Percentiles rank a stretch among this genome's conserved stretches.
Conservation (phyloP, 2,329 filamentous ascomycete genomes). For the Bimuria novae-zelandiae region DNA sequence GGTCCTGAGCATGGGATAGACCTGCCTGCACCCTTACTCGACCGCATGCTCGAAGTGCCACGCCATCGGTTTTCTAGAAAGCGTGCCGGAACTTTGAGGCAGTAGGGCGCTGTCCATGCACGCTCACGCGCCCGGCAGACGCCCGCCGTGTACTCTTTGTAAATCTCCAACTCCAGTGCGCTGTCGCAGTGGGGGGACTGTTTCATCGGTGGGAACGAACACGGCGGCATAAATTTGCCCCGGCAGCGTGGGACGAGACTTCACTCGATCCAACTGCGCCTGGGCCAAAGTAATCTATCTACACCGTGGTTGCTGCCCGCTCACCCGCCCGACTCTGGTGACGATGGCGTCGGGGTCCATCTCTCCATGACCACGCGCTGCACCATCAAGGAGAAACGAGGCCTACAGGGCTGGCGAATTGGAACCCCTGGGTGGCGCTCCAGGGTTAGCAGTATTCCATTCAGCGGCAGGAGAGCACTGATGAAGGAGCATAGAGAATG, state of each 20-base stretch:
- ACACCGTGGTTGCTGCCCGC: conserved; percentile 20
- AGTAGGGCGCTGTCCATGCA: conserved; percentile 18
- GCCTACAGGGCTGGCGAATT: background rate
- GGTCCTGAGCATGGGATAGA: conserved; percentile 7
- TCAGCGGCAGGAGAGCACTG: no score
- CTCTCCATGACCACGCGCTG: conserved; percentile 14
- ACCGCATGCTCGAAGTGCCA: conserved; percentile 17
- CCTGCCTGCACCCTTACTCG: conserved; percentile 36
- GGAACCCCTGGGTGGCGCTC: no score
- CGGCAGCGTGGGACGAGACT: conserved; percentile 21
- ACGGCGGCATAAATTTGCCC: conserved; percentile 15
- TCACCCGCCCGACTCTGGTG: conserved; percentile 22
- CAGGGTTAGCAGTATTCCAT: no score
- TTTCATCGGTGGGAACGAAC: conserved; percentile 7
- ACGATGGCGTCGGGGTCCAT: conserved; percentile 18
- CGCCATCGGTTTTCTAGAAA: conserved; percentile 32
- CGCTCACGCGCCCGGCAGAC: conserved; percentile 7
- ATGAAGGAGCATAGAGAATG: background rate
- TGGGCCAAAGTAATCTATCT: conserved; percentile 24
- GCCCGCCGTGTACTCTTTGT: background rate
- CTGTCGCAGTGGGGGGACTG: background rate
- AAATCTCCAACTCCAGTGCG: background rate
- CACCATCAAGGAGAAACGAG: background rate
- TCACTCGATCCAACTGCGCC: conserved; percentile 27
- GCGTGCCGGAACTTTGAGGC: conserved; percentile 20